Evolutionary conservation across 148 eudicot species (phyloP).

Genomic region (Linanthus parryae): DNA sequence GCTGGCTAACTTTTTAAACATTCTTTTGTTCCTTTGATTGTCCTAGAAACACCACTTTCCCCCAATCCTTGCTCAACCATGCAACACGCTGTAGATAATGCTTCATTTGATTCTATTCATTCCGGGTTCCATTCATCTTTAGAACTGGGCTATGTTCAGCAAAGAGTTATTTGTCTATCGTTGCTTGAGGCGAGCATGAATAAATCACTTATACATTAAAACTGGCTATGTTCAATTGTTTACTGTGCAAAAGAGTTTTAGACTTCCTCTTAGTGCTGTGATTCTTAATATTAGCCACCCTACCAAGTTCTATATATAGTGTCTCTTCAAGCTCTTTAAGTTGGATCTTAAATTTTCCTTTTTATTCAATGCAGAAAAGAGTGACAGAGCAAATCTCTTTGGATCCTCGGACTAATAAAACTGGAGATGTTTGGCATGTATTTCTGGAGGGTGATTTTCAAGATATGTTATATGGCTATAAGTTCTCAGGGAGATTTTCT

Average conservation of each 20-base stretch:
- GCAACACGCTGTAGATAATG: too few species aligned
- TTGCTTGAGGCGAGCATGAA: neutral
- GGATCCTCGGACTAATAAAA: constrained; percentile 69
- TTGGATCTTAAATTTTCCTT: neutral
- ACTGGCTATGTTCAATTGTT: neutral
- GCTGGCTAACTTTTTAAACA: too few species aligned
- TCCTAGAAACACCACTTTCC: too few species aligned
- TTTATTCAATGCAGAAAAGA: constrained; percentile 52
- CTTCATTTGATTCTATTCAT: too few species aligned
- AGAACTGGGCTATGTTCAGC: neutral
- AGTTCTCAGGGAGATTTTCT: constrained; percentile 68
- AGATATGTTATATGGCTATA: constrained; percentile 73
- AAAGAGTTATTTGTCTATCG: neutral
- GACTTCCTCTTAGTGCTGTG: neutral
- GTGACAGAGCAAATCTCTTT: constrained; percentile 68
- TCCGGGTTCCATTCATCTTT: too few species aligned
- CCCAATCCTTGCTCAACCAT: too few species aligned
- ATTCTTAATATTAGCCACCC: neutral
- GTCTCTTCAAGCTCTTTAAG: neutral
- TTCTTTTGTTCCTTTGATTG: too few species aligned
- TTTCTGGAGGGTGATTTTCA: constrained; percentile 71
- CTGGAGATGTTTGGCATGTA: constrained; percentile 95
- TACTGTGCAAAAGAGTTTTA: neutral
- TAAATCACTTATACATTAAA: neutral
- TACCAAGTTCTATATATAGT: neutral